Evolutionary conservation across 1,284 basidiomycete species (phyloP), one percentile per base, ranked within the genome.

Genomic region (Butyriboletus regius): DNA sequence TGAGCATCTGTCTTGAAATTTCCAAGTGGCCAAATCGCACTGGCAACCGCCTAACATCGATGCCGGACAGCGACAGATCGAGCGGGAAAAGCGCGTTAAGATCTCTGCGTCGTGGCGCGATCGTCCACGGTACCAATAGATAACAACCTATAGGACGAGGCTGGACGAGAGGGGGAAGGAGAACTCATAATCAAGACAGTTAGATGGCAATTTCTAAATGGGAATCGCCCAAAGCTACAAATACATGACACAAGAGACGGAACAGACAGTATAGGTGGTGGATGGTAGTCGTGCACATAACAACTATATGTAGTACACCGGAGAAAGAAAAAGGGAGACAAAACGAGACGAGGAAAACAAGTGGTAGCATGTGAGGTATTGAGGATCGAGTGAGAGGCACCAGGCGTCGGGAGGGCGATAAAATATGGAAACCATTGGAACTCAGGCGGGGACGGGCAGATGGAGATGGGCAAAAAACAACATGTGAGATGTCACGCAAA

Each of bases 341-440:
- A 43, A 47, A 32, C 54, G 29, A 62, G 46, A 40, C 18, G 15
- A 37, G 18, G 32, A 44, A 40, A 51, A 40, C 39, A 55, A 47
- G 29, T 17, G 12, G 7, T 18, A 37, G 35, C 47, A 56, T 45
- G 46, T 26, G 32, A 31, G 12, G 12, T 1, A 1, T 31, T 31
- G 29, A 9, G 39, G 38, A 28, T 41, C 18, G 7, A 49, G 40
- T 36, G 29, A 29, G 15, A 18, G 32, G 29, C 20, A 43, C 37
- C 35, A 49, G 35, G 43, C 43, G 0, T 13, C 43, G 0, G 13
- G 28, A 26, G 7, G 28, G 18, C 2, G 7, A 46, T 14, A 22
- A 38, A 9, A 29, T 18, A 22, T 6, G 14, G 24, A 43, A 24
- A 53, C 9, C 32, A 31, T 7, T 17, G 24, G 13, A n/a, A 29